phyloP scores from a whole-genome alignment of 2,329 filamentous ascomycete species.

The Torrubiella hemipterigena region DNA sequence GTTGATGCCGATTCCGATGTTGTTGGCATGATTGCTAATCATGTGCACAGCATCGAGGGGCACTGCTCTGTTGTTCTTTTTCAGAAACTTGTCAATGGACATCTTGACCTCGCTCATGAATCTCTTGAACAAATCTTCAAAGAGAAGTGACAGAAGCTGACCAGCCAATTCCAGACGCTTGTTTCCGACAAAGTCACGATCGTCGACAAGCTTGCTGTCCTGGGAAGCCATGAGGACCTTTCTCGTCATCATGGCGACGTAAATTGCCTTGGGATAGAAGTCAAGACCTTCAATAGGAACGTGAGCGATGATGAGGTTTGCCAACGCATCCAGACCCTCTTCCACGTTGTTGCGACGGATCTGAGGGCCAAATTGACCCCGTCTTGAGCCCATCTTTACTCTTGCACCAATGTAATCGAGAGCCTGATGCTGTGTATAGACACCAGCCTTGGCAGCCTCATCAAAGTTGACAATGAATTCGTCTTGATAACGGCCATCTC shows the following conservation, averaged over 20 bases:
- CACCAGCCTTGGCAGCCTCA: conserved; percentile 69
- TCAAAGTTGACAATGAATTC: conserved; percentile 95
- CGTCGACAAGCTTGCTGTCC: conserved; percentile 81
- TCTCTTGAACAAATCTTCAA: conserved; percentile 96
- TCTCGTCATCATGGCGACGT: conserved; percentile 95
- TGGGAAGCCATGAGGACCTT: conserved; percentile 89
- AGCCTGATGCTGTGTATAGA: conserved; percentile 91
- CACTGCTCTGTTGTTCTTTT: conserved; percentile 81
- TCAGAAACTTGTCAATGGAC: conserved; percentile 89
- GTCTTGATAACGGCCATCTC: conserved; percentile 82
- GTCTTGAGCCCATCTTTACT: conserved; percentile 74
- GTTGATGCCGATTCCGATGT: conserved; percentile 88
- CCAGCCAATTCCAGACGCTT: conserved; percentile 92
- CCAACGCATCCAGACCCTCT: conserved; percentile 84
- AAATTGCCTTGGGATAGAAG: conserved; percentile 93
- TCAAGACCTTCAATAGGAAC: conserved; percentile 85
- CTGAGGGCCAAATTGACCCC: conserved; percentile 39
- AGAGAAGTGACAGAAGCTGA: conserved; percentile 83
- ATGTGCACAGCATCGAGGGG: conserved; percentile 80
- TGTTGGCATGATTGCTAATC: conserved; percentile 71
- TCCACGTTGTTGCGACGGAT: conserved; percentile 70
- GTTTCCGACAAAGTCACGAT: conserved; percentile 96
- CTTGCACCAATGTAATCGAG: conserved; percentile 81
- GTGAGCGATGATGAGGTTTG: conserved; percentile 88
- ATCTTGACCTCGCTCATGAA: conserved; percentile 83